Evolutionary conservation across 176 grass and related monocot genomes (phyloP), one percentile per base, ranked within the genome.

Genomic region (Triticum urartu): DNA sequence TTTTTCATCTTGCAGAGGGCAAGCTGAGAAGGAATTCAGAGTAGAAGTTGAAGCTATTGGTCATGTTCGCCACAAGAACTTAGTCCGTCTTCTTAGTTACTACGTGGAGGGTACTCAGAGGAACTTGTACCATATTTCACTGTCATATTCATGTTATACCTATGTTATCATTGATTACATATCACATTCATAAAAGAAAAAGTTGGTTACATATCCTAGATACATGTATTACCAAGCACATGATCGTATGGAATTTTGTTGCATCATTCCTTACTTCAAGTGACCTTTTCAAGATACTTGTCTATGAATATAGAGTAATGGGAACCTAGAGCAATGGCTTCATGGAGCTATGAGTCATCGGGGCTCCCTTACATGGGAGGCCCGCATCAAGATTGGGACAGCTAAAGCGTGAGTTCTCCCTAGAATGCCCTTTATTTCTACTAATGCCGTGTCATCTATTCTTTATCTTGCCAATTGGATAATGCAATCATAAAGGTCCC

Each of bases 31-130:
- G 81, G 93, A 95, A 91, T 92, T 95, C 78, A 83, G 89, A 87
- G 93, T 95, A 83, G 93, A 95, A 91, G 93, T 95, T 87, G 91
- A 95, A 73, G 93, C 93, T 70, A 95, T 95, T 61, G 93, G 93
- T 85, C 93, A 95, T 92, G 93, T 95, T 77, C 93, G 91, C 48
- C 93, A 95, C 81, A 95, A 95, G 72, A 95, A 95, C 87, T 87
- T 95, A 40, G 93, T 95, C 26, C 88, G 93, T 42, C 88, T 95
- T 84, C 86, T 95, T 20, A 86, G 89, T 48, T 95, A 92, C 42
- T 95, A 91, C 35, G 77, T 95, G 13, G 93, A 95, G 73, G 93
- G 93, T 85, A 95, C 93, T 82, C 91, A 95, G 69, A 92, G 93
- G 93, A 92, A 91, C 79, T 75, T 48, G 52, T 81, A 70, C 36